Percentiles rank a stretch among this genome's conserved stretches.
These are phyloP conservation scores for Gastrodia elata DNA, from an alignment of 106 monocot species.

Conservation along the genomic window DNA sequence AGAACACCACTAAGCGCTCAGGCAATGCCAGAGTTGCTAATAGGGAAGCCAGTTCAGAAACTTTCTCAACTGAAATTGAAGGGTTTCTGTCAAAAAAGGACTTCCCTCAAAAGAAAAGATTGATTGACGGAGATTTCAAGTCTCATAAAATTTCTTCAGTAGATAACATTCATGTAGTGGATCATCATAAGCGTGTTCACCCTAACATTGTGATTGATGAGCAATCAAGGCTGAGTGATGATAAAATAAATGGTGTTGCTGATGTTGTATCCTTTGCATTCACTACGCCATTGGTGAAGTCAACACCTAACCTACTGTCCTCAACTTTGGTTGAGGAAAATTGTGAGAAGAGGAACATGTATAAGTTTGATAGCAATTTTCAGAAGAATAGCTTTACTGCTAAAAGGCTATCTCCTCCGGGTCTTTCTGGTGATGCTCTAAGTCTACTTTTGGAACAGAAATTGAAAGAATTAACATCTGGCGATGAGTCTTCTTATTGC, in stretches of 20 bases:
- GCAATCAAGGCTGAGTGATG: conserved; percentile 19
- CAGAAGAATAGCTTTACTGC: conserved; percentile 9
- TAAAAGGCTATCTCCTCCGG: conserved; percentile 18
- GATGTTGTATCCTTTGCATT: conserved; percentile 71
- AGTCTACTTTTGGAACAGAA: conserved; percentile 76
- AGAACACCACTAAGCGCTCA: conserved; percentile 20
- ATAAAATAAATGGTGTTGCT: conserved; percentile 26
- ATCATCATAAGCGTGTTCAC: conserved; percentile 20
- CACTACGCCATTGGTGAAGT: conserved; percentile 50
- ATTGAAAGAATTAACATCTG: conserved; percentile 61
- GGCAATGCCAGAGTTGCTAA: conserved; percentile 23
- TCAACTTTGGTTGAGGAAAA: conserved; percentile 20
- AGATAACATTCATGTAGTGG: conserved; percentile 15
- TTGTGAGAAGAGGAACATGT: conserved; percentile 19
- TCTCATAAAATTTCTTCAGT: conserved; percentile 12
- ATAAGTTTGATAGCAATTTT: conserved; percentile 11
- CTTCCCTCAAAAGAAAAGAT: conserved; percentile 55
- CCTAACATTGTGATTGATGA: conserved; percentile 39
- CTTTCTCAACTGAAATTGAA: conserved; percentile 19
- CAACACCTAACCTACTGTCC: conserved; percentile 1
- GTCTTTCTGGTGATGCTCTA: conserved; percentile 57
- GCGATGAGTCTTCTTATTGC: conserved; percentile 22
- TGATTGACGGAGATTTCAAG: conserved; percentile 26
- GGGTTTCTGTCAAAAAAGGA: conserved; percentile 34
- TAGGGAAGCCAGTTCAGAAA: conserved; percentile 17